Base-by-base conservation (phyloP, 768 basidiomycete species). In the Coprinopsis sp. region DNA sequence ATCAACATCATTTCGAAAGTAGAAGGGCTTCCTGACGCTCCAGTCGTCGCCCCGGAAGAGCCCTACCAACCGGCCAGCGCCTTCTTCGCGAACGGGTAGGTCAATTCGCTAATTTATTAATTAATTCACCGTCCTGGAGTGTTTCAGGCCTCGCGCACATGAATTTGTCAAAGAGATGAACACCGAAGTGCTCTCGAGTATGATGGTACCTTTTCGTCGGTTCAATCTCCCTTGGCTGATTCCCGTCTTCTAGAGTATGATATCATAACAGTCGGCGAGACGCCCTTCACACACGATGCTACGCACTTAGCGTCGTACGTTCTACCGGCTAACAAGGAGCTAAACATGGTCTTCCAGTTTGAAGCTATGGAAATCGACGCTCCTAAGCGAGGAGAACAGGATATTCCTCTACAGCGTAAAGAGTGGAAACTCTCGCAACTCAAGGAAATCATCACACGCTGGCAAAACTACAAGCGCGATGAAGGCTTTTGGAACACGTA, bases 151-250 rank as follows among this genome's bases (percentile, higher is more conserved):
- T 4, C 68, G 67, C 8, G 78, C 86, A 0, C 82, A 86, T 54
- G 78, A 85, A 47, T 88, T 73, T 55, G 56, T 89, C 37, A 68
- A 75, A 52, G 79, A 87, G 63, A 84, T 90, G 82, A 60, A 81
- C 46, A 44, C 52, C 27, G 71, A 79, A 51, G 81, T 87, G 3
- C 67, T 86, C 13, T 78, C 77, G 8, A 65, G 81, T 83, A 54
- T n/a, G 40, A 21, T 8, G 14, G 4, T n/a, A 16, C 19, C 11
- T 19, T n/a, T 30, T 30, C 40, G 10, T 14, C 22, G 10, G 38
- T 30, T 42, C 24, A 28, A 42, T 27, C 27, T 28, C 14, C 4
- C 28, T 29, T 30, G 7, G 11, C 11, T 19, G 36, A 47, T 39
- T 48, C 39, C 34, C 31, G 13, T 16, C 14, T 5, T 18, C 14